These are phyloP conservation scores for Penicillium sp. DNA, from an alignment of 2,329 filamentous ascomycete genomes.

Conservation along the genomic window DNA sequence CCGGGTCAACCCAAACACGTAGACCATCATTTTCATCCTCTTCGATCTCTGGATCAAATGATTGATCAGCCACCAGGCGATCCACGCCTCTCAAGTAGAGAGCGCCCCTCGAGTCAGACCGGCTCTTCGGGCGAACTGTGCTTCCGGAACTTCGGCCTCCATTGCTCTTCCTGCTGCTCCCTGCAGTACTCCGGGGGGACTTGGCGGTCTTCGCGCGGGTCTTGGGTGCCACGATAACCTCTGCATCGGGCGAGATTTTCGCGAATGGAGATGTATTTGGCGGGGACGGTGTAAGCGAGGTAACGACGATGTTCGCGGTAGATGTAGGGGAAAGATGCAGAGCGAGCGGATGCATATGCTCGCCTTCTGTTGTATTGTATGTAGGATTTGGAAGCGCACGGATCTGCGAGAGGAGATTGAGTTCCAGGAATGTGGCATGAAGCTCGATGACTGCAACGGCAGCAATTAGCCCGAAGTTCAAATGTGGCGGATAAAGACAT, in stretches of 20 bases:
- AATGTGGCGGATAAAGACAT: not conserved
- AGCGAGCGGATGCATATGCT: slow-evolving; percentile 73
- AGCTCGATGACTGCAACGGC: slow-evolving; percentile 73
- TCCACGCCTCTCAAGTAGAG: slow-evolving; percentile 82
- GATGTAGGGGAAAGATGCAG: slow-evolving; percentile 93
- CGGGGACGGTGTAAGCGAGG: slow-evolving; percentile 74
- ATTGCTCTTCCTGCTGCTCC: slow-evolving; percentile 72
- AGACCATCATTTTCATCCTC: slow-evolving; percentile 59
- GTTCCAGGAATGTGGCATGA: slow-evolving; percentile 90
- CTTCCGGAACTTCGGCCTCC: slow-evolving; percentile 70
- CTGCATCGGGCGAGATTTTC: slow-evolving; percentile 89
- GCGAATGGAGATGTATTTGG: slow-evolving; percentile 72
- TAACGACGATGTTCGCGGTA: slow-evolving; percentile 84
- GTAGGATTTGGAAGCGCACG: slow-evolving; percentile 86
- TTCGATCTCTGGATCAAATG: slow-evolving; percentile 69
- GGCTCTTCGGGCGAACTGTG: slow-evolving; percentile 60
- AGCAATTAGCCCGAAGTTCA: slow-evolving; percentile 7
- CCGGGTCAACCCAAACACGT: slow-evolving; percentile 80
- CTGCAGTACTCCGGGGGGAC: slow-evolving; percentile 68
- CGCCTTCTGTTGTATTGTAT: slow-evolving; percentile 54
- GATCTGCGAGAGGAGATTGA: slow-evolving; percentile 91
- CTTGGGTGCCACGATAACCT: slow-evolving; percentile 97
- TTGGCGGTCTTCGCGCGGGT: slow-evolving; percentile 69
- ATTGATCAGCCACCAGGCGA: slow-evolving; percentile 65
- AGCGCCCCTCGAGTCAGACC: slow-evolving; percentile 58